Base-by-base conservation (phyloP, 2,329 filamentous ascomycete genomes). In the Clathrospora elynae region DNA sequence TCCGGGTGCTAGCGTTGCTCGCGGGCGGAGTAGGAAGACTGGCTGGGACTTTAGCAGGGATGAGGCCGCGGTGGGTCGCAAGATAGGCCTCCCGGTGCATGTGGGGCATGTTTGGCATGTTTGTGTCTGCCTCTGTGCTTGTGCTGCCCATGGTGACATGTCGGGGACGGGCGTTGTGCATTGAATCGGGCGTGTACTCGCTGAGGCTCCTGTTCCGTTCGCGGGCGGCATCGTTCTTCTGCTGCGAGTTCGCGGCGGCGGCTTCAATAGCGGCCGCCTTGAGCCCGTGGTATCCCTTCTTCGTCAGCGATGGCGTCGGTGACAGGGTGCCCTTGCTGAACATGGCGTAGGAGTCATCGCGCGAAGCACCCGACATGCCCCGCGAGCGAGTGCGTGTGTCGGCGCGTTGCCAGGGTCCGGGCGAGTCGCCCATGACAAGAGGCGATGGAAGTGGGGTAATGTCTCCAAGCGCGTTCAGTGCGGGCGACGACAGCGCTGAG, bases 131-230 rank as follows among this genome's bases (percentile, higher is more conserved):
- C 69, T 61, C 72, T 72, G 51, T 69, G 9, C 59, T 53, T 12
- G 59, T 46, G 37, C 54, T 61, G 24, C 83, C 76, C 11, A 93
- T 83, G 0, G 86, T 88, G 41, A 88, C 79, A 51, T 89, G 85
- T 29, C 90, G 82, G 20, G 75, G 73, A 61, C 83, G 87, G 1
- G 85, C 78, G 35, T 87, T 79, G 29, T 83, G 78, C 52, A 86
- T 75, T 4, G 81, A 74, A 39, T 93, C 87, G 2, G 90, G 90
- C 0, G 84, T 79, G 68, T 95, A 96, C 53, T 96, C 91, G 73
- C 90, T 96, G 17, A 93, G 75, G 69, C 91, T 96, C 58, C 91
- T 81, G 67, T 93, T 90, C 46, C 88, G 81, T 9, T 76, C 75
- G 67, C 89, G 87, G 12, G 51, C 57, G 18, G 51, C 52, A 25